Base-by-base conservation (phyloP, 352 stramenopile species). In the Phytophthora hibernalis region DNA sequence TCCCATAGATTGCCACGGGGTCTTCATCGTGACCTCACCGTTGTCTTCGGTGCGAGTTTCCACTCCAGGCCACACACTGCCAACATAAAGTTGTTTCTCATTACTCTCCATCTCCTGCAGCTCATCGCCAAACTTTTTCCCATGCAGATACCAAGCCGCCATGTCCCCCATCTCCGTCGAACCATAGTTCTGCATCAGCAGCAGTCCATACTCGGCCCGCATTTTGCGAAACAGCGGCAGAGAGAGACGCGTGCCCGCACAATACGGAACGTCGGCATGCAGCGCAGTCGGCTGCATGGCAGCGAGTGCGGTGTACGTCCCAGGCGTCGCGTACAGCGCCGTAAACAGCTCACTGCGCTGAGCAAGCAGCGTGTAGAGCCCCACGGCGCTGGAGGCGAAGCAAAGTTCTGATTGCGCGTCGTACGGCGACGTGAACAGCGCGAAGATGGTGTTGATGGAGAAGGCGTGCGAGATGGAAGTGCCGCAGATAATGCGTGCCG, bases 401-500 rank as follows among this genome's bases (percentile, higher is more conserved):
- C 78, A 90, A 11, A 96, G 75, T 67, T 95, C 85, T 11, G 77
- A 92, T 26, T 79, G 53, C 4, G 63, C 45, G 37, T 93, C 87
- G 52, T 73, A 80, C 26, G 82, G 73, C 16, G 87, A 95, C 9
- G 77, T 89, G 44, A 90, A 79, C 21, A 96, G 71, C 48, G 87
- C 79, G 59, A 94, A 96, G 21, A 96, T 70, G 3, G 85, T 83
- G 60, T 96, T 96, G 65, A 96, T 93, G 7, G 87, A 90, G 62
- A 87, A 96, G 10, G 87, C 87, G 62, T 96, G 89, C 10, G 87
- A 80, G 56, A 96, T 95, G 16, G 89, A 95, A 30, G 89, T 93
- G 8, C 63, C 81, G 26, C 83, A 91, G 20, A 95, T 77, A 50
- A 96, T 79, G 4, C 86, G 85, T 26, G 80, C 80, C 1, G 88